Base-by-base conservation (phyloP, 257 asterid genomes). In the Dorcoceras hygrometricum region DNA sequence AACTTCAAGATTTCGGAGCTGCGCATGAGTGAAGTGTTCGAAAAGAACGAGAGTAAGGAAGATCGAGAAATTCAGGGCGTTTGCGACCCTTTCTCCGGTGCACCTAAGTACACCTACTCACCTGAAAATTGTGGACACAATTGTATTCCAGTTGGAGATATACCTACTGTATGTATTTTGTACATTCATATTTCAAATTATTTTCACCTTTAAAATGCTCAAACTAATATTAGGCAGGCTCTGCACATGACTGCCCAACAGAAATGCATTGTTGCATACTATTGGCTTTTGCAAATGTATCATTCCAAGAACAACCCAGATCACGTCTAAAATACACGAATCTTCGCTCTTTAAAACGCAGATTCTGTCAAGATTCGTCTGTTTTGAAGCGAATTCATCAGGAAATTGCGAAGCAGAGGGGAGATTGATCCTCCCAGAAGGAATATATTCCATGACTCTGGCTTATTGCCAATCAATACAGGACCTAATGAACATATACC, bases 31-130 rank as follows among this genome's bases (percentile, higher is more conserved):
- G 63, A 71, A 71, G 77, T 73, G 11, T 27, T 79, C 24, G 70
- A 43, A 24, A 9, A 51, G 2, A 57, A 60, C 10, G 75, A 61
- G 64, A 77, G 28, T 0, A 48, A 71, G 14, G 78, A 58, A 8
- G 72, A 71, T 22, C 26, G 5, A 18, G 19, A 57, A 28, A 24
- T 74, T 46, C 60, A 57, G 7, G 72, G 75, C 71, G 46, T 86
- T 39, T 86, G 87, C 34, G 75, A 86, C 59, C 87, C 87, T 64
- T 86, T 83, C 58, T 62, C 84, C 3, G 70, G 67, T 59, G 80
- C 87, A 65, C 89, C 89, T 53, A 51, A 79, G 67, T 81, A 79
- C 73, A 70, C 73, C 60, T 83, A 75, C 67, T 66, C 76, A 12
- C 87, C 86, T 0, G 66, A 58, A 55, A 66, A 60, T 65, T 81